phyloP scores from a whole-genome alignment of 2,329 filamentous ascomycete species.

The Xylaria arbuscula region DNA sequence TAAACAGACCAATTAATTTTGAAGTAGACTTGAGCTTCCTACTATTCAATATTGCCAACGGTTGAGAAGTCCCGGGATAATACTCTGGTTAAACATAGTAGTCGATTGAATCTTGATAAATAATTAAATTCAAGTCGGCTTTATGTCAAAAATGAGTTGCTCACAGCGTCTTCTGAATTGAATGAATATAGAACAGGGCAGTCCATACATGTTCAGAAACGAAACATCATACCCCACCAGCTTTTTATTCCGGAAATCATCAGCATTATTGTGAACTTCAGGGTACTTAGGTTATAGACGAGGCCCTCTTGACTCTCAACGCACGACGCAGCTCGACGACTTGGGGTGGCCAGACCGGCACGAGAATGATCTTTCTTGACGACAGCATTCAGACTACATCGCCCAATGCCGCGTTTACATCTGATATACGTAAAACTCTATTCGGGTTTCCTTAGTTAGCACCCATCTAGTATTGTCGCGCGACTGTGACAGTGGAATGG shows the following conservation, averaged over 20 bases:
- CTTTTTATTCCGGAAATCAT: neutral
- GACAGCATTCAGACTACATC: neutral
- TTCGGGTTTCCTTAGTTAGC: no score
- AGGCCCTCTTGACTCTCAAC: neutral
- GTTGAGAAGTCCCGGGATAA: no score
- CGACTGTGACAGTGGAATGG: neutral
- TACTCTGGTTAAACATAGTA: neutral
- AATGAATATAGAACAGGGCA: neutral
- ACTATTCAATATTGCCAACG: no score
- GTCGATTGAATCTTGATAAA: neutral
- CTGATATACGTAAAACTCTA: neutral
- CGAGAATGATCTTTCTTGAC: neutral
- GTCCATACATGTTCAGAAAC: neutral
- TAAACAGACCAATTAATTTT: neutral
- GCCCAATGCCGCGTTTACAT: neutral
- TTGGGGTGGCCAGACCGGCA: neutral
- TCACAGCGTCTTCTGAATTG: neutral
- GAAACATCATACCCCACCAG: neutral
- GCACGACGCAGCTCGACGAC: neutral
- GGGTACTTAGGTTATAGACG: neutral
- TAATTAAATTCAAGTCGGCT: neutral
- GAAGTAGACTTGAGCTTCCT: neutral
- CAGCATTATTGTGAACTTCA: neutral
- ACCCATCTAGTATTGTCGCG: neutral
- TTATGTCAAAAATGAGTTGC: neutral